These are phyloP conservation scores for Aureobasidium sp. DNA, from an alignment of 2,329 filamentous ascomycete genomes.

Conservation along the genomic window DNA sequence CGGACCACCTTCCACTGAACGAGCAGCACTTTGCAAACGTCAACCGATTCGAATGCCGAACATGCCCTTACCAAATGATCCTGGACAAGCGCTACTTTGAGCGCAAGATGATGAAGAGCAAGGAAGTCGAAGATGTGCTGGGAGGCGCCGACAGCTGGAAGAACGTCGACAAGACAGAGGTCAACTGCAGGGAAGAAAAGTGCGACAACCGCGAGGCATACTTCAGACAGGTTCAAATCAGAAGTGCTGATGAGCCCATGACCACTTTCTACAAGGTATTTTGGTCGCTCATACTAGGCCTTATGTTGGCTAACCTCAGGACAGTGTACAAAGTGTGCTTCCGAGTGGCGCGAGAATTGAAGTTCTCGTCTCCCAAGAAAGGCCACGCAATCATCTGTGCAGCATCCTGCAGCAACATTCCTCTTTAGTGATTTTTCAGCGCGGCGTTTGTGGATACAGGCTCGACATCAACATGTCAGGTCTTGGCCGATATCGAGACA, in stretches of 20 bases:
- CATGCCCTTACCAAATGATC: slow-evolving; percentile 84
- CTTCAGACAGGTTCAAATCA: slow-evolving; percentile 95
- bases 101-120: slow-evolving; percentile 68
- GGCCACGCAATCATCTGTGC: slow-evolving; percentile 4
- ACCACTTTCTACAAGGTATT: slow-evolving; percentile 85
- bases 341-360: slow-evolving; percentile 37
- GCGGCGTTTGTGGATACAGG: slow-evolving; percentile 10
- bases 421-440: slow-evolving; percentile 12
- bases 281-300: not conserved
- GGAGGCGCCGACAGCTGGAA: slow-evolving; percentile 84
- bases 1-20: slow-evolving; percentile 29
- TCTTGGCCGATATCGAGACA: slow-evolving; percentile 1
- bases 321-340: slow-evolving; percentile 34
- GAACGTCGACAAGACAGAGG: slow-evolving; percentile 75
- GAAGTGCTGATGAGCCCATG: slow-evolving; percentile 97
- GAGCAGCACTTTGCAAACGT: slow-evolving; percentile 31
- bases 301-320: slow-evolving; percentile 2
- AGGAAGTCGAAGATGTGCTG: slow-evolving; percentile 83
- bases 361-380: not conserved
- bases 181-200: slow-evolving; percentile 71
- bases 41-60: slow-evolving; percentile 91
- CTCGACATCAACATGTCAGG: not conserved
- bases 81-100: slow-evolving; percentile 76
- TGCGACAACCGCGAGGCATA: slow-evolving; percentile 81
- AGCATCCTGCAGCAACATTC: not conserved